These are phyloP conservation scores for Musa itinerans DNA, from an alignment of 176 grass and related monocot genomes.

Conservation along the genomic window DNA sequence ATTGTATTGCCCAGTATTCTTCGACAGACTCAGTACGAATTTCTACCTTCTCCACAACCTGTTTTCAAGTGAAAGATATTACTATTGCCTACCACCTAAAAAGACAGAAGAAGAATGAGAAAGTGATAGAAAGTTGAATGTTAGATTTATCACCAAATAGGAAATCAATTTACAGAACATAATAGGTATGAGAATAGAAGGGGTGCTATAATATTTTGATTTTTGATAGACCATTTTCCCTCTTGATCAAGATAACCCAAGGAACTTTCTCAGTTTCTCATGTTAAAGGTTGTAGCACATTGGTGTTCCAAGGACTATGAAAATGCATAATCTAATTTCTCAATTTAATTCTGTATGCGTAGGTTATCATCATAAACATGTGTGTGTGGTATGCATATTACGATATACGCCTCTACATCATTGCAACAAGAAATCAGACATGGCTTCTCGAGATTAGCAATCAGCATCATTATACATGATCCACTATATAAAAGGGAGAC, in stretches of 20 bases:
- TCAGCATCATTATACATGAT: too few species aligned
- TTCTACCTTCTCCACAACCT: conserved; percentile 67
- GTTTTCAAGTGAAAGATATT: conserved; percentile 18
- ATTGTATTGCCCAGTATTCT: conserved; percentile 62
- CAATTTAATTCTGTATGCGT: background rate
- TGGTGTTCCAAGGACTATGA: too few species aligned
- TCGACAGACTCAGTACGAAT: conserved; percentile 41
- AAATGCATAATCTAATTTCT: too few species aligned
- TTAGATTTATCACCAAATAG: too few species aligned
- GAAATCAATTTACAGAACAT: too few species aligned
- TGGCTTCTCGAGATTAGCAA: too few species aligned
- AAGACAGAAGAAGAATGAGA: background rate
- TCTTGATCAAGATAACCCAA: background rate
- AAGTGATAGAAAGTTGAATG: background rate
- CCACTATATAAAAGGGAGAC: too few species aligned
- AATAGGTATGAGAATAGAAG: too few species aligned
- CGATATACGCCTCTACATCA: too few species aligned
- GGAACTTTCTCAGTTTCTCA: background rate
- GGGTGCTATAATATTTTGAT: too few species aligned
- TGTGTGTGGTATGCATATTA: too few species aligned
- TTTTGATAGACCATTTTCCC: background rate
- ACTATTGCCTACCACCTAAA: background rate
- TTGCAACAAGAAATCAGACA: too few species aligned
- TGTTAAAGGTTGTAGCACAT: background rate
- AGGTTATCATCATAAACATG: background rate